Evolutionary conservation across 352 stramenopile species (phyloP).

Genomic region (Phytopythium vexans): DNA sequence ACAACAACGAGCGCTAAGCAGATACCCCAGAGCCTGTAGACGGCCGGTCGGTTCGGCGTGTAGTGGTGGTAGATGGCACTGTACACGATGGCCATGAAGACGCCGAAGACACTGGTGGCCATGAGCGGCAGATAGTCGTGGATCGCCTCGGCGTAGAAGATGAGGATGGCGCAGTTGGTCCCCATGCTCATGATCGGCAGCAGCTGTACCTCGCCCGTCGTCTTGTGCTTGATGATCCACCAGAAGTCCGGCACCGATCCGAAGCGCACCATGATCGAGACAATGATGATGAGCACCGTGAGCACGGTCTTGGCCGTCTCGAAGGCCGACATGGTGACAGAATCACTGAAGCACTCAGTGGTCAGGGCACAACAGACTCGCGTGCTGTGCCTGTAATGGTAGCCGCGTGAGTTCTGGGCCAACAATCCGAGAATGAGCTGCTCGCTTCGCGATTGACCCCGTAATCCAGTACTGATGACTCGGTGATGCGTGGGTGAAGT

Average conservation of each 20-base stretch:
- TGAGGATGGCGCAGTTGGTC: conserved; percentile 5
- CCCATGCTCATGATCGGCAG: conserved; percentile 7
- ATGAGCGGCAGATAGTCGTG: conserved; percentile 16
- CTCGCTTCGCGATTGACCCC: too few species aligned
- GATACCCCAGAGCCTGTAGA: conserved; percentile 8
- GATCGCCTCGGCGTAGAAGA: conserved; percentile 11
- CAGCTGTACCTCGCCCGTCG: conserved; percentile 9
- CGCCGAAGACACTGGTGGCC: conserved; percentile 9
- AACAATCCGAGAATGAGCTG: too few species aligned
- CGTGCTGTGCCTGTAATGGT: conserved; percentile 1
- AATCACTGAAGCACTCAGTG: background rate
- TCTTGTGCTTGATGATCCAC: conserved; percentile 7
- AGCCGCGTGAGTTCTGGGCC: background rate
- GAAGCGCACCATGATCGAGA: conserved; percentile 21
- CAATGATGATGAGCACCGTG: conserved; percentile 22
- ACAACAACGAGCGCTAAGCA: background rate
- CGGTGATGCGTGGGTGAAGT: background rate
- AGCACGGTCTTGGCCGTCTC: conserved; percentile 10
- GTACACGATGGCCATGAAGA: conserved; percentile 5
- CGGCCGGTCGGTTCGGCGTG: conserved; percentile 9
- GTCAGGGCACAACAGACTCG: background rate
- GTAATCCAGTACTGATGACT: too few species aligned
- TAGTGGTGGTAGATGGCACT: conserved; percentile 12
- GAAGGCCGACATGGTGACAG: conserved; percentile 10
- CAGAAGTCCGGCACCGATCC: conserved; percentile 24